Evolutionary conservation across 495 filamentous ascomycete genomes (phyloP).

Genomic region (Letharia lupina): DNA sequence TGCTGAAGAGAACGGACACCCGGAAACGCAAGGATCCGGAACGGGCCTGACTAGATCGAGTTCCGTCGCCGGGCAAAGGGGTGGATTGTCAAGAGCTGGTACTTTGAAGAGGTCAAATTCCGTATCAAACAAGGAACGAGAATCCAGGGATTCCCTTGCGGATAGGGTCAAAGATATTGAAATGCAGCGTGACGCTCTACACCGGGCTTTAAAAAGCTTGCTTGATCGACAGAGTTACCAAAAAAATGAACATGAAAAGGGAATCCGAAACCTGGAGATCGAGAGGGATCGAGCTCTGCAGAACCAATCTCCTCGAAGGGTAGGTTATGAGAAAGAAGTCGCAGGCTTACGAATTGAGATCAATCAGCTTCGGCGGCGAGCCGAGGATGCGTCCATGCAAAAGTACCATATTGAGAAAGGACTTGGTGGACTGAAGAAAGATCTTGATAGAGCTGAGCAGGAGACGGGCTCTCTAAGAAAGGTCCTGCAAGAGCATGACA

Average conservation of each 20-base stretch:
- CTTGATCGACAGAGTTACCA: conserved; percentile 81
- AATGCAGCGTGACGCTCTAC: conserved; percentile 84
- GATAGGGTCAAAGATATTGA: conserved; percentile 90
- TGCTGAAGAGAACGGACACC: conserved; percentile 47
- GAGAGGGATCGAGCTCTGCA: conserved; percentile 67
- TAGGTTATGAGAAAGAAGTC: conserved; percentile 78
- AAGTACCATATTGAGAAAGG: conserved; percentile 97
- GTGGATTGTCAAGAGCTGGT: conserved; percentile 27
- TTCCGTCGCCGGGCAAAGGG: conserved; percentile 41
- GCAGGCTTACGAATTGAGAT: conserved; percentile 72
- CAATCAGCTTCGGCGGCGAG: conserved; percentile 71
- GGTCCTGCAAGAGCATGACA: conserved; percentile 82
- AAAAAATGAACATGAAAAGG: conserved; percentile 69
- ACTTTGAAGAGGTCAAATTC: conserved; percentile 50
- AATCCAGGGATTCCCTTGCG: conserved; percentile 60
- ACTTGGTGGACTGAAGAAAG: conserved; percentile 87
- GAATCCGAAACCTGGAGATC: conserved; percentile 61
- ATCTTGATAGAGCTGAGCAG: conserved; percentile 88
- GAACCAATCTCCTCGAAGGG: conserved; percentile 56
- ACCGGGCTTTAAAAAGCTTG: conserved; percentile 74
- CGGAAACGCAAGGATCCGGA: conserved; percentile 29
- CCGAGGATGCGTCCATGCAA: conserved; percentile 91
- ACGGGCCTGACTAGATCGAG: conserved; percentile 52
- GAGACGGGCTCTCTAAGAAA: conserved; percentile 74
- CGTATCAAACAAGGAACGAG: conserved; percentile 50